Conservation (phyloP, 169 alveolate species). For the Eimeria mitis region DNA sequence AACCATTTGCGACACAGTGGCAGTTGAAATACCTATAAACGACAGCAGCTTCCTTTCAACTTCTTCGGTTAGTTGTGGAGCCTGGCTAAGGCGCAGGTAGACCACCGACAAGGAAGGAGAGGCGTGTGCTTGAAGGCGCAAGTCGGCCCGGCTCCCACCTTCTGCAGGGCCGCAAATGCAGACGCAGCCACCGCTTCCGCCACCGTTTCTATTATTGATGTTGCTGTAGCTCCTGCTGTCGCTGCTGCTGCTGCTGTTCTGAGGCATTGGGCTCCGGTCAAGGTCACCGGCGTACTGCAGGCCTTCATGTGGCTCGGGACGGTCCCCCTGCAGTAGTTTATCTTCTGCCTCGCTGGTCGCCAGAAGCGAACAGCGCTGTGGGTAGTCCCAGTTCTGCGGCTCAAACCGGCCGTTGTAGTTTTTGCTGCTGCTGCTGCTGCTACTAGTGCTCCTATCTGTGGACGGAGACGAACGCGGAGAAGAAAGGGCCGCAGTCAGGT, state of each 20-base stretch:
- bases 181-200: neutral
- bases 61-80: slow-evolving; percentile 38
- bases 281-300: slow-evolving; percentile 4
- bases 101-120: slow-evolving; percentile 37
- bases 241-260: slow-evolving; percentile 33
- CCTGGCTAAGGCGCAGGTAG: slow-evolving; percentile 47
- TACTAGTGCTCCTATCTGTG: slow-evolving; percentile 25
- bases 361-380: neutral
- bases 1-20: neutral
- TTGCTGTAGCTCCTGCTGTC: slow-evolving; percentile 21
- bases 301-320: neutral
- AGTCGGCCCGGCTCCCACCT: neutral
- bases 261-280: neutral
- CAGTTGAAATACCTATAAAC: slow-evolving; percentile 24
- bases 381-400: neutral
- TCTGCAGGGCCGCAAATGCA: slow-evolving; percentile 2
- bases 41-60: slow-evolving; percentile 51
- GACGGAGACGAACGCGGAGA: slow-evolving; percentile 19
- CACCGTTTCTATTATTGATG: slow-evolving; percentile 7
- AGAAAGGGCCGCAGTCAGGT: neutral
- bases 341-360: neutral
- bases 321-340: neutral
- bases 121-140: slow-evolving; percentile 55
- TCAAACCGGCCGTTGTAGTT: neutral
- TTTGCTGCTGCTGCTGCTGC: slow-evolving; percentile 3